A percentile compares a stretch with the other conserved stretches of the same genome.
These are phyloP conservation scores for Parietaria judaica DNA, from an alignment of 306 rosid genomes.

Conservation along the genomic window DNA sequence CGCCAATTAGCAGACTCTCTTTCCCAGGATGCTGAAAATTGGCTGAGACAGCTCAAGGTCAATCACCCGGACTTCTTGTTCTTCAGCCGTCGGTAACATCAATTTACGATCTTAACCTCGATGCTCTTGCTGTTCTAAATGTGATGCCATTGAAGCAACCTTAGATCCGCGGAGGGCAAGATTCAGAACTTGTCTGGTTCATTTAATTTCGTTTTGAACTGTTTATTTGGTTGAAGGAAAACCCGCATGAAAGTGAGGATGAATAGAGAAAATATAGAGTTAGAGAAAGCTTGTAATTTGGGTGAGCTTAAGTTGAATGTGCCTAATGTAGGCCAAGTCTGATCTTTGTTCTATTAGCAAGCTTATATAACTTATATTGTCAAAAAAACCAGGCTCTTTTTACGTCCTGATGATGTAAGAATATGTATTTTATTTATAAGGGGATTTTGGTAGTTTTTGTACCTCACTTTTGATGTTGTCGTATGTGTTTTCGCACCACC, in stretches of 20 bases:
- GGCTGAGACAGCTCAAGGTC: constrained; percentile 59
- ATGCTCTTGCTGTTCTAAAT: constrained; percentile 23
- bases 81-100: constrained; percentile 49
- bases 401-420: constrained; percentile 44
- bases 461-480: not conserved
- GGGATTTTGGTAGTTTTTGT: constrained; percentile 1
- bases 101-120: constrained; percentile 12
- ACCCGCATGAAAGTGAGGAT: not conserved
- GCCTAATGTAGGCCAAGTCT: constrained; percentile 25
- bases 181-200: constrained; percentile 24
- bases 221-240: constrained; percentile 2
- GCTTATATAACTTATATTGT: constrained; percentile 27
- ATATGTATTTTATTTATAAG: constrained; percentile 11
- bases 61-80: constrained; percentile 85
- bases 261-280: constrained; percentile 20
- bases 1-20: constrained; percentile 47
- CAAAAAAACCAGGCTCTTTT: constrained; percentile 39
- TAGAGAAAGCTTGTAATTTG: constrained; percentile 29
- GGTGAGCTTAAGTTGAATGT: constrained; percentile 25
- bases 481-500: no score
- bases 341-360: constrained; percentile 18
- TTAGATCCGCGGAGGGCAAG: constrained; percentile 10
- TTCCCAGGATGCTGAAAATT: constrained; percentile 46
- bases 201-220: not conserved
- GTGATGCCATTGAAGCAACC: constrained; percentile 13